Evolutionary conservation across 2,329 filamentous ascomycete genomes (phyloP), one percentile per base, ranked within the genome.

Genomic region (Uncinocarpus reesii): DNA sequence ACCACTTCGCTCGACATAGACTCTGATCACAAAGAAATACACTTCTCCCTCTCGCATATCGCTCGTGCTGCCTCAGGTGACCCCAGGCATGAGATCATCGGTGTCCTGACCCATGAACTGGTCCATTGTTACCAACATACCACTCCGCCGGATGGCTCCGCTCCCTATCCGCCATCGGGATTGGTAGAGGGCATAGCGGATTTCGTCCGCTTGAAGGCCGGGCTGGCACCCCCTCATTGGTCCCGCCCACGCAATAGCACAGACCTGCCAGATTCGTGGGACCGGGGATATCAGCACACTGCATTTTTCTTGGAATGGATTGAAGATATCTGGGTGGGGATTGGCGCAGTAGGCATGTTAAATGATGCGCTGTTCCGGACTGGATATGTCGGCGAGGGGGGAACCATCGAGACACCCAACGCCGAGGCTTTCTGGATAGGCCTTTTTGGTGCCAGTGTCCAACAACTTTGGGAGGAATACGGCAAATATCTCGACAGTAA

Each of bases 121-220:
- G 90, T 96, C 11, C 92, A 96, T 69, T 95, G 88, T 68, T 93
- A 84, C 68, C 90, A 96, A 65, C 84, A 86, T 66, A 82, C 86
- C 57, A 83, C 74, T 1, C 70, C 65, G 7, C 71, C 70, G 0
- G 68, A 29, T 7, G 16, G 4, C 48, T 43, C 51, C 3, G 53
- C 58, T 2, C 59, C 62, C 1, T 50, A 34, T 5, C 65, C 66
- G 0, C 84, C 84, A 0, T 82, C 82, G 0, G 92, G 92, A 0
- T 66, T 96, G 40, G 82, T 94, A 48, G 90, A 96, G 66, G 90
- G 90, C 0, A 79, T 96, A 46, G 90, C 90, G 16, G 92, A 96
- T 67, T 96, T 86, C 78, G 89, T 96, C 20, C 77, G 90, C 1
- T 69, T 96, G 52, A 80, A 79, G 54, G 81, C 81, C 42, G 77